Base-by-base conservation (phyloP, 1,284 basidiomycete species). In the Stereum hirsutum region DNA sequence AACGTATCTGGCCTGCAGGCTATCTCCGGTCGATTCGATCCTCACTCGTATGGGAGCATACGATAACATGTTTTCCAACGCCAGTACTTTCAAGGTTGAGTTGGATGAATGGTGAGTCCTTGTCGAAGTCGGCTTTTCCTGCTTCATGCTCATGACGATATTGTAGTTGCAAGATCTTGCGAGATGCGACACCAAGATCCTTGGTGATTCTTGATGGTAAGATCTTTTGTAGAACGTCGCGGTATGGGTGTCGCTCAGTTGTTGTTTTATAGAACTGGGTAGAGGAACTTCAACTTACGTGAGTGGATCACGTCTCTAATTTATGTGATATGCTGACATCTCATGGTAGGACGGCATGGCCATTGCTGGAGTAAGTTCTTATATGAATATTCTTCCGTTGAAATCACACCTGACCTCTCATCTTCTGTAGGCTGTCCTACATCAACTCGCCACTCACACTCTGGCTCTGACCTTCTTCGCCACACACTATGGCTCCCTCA, bases 21-120 rank as follows among this genome's bases (percentile, higher is more conserved):
- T 99, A 39, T 85, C 84, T 50, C 92, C 96, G 0, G 81, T 97
- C 2, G 95, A 99, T 60, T 74, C 87, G 20, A 97, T 99, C 54
- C 78, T 96, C 47, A 98, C 95, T 6, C 82, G 96, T 23, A 99
- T 99, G 95, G 96, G 96, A 15, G 96, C 96, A 2, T 94, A 95
- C 59, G 93, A 97, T 57, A 93, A 93, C 56, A 95, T 97, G 87
- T 96, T 96, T 60, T 87, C 90, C 2, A 88, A 89, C 52, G 79
- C 92, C 0, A 93, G 90, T 63, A 95, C 92, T 0, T 97, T 96
- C 76, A 93, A 95, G 60, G 93, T 97, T 15, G 94, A 97, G 58
- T 70, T 97, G 42, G 93, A 96, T 59, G 94, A 97, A 76, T 91
- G 87, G 88, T 89, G 50, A 42, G 64, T 47, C 24, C 10, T 30